phyloP scores from a whole-genome alignment of 257 asterid genomes.

The Nicotiana otophora region DNA sequence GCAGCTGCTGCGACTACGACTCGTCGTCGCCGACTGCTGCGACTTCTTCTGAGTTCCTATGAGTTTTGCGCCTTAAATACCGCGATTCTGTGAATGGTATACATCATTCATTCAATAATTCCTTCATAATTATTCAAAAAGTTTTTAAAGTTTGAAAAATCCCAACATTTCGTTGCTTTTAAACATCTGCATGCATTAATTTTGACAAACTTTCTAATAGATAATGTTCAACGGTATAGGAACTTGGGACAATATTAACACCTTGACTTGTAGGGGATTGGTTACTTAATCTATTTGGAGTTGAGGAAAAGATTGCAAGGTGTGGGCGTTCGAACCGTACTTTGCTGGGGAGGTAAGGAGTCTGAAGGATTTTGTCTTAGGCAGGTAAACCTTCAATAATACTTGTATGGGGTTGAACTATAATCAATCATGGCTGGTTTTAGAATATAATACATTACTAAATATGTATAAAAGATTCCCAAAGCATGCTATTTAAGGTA shows the following conservation, averaged over 20 bases:
- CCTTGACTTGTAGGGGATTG: slow-evolving; percentile 62
- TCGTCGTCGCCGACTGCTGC: too few species aligned
- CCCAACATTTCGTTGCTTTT: background rate
- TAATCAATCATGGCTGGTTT: background rate
- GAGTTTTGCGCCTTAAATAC: too few species aligned
- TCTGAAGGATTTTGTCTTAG: slow-evolving; percentile 91
- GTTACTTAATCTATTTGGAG: slow-evolving; percentile 56
- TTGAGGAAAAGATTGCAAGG: slow-evolving; percentile 59
- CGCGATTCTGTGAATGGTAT: too few species aligned
- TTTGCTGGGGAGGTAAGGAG: slow-evolving; percentile 90
- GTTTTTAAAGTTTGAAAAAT: too few species aligned
- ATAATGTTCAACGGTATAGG: background rate
- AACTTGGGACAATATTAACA: slow-evolving; percentile 10
- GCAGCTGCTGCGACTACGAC: too few species aligned
- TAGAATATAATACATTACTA: background rate
- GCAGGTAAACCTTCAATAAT: slow-evolving; percentile 44
- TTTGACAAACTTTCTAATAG: background rate
- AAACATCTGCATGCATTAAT: background rate
- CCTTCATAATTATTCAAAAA: too few species aligned
- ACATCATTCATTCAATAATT: too few species aligned
- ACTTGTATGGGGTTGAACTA: background rate
- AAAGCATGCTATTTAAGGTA: slow-evolving; percentile 7
- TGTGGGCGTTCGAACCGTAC: slow-evolving; percentile 63
- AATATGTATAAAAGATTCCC: background rate
- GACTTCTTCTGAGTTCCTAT: too few species aligned